Base-by-base conservation (phyloP, 164 flowering plant species). In the Litsea cubeba region DNA sequence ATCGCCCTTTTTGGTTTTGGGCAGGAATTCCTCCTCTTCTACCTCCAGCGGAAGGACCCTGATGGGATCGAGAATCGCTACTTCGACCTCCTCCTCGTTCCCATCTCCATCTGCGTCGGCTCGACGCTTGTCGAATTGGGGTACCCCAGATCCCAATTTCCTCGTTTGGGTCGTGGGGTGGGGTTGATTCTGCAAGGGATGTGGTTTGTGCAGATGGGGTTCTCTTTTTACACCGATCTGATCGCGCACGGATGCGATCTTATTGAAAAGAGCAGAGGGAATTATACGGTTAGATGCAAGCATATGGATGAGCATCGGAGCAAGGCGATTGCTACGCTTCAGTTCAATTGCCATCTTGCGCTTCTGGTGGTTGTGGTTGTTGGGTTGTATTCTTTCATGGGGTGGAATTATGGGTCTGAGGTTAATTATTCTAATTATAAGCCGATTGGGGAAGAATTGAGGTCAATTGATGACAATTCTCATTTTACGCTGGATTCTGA, bases 181-280 rank as follows among this genome's bases (percentile, higher is more conserved):
- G 98, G 97, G 65, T 74, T 96, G 74, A 79, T 91, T 73, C 75
- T 87, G 71, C 97, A 96, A 68, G 99, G 98, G 62, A 88, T 85
- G 49, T 96, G 99, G 99, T 85, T 92, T 78, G 18, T 91, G 60
- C 99, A 96, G 76, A 96, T 94, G 99, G 98, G 94, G 22, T 57
- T 94, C 54, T 91, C 98, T 0, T 91, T 96, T 70, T 91, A 72
- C 79, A 83, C 93, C 3, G 65, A 67, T 73, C 78, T 78, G 84
- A 84, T 92, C 1, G 80, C 85, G 20, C 85, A 87, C 15, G 97
- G 95, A 0, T 96, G 99, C 71, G 64, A 65, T 26, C 77, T 92
- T 80, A 81, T 78, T n/a, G 86, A 85, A 50, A 88, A 76, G 81
- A 96, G 97, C 71, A 78, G 90, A 75, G 99, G 95, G 67, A 92